These are phyloP conservation scores for Aspergillus sp. DNA, from an alignment of 2,329 filamentous ascomycete species.

Conservation along the genomic window DNA sequence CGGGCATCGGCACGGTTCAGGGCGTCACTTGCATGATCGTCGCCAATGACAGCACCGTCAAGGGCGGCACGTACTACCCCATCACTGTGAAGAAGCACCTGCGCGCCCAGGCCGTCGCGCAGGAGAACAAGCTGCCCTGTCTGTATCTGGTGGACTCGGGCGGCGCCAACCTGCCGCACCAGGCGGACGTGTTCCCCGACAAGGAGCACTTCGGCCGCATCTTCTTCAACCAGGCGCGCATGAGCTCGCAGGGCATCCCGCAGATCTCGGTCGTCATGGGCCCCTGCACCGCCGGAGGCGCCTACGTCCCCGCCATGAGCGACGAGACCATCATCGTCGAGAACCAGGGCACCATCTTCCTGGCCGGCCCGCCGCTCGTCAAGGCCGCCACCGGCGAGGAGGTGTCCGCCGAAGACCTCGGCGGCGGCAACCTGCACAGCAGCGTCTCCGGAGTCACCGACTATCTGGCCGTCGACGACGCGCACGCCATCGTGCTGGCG, in stretches of 20 bases:
- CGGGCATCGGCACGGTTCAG: conserved; percentile 80
- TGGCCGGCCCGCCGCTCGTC: conserved; percentile 86
- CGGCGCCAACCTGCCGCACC: conserved; percentile 87
- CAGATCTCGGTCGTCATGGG: conserved; percentile 97
- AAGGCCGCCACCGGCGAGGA: conserved; percentile 93
- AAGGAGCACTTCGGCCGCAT: conserved; percentile 92
- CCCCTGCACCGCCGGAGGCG: conserved; percentile 88
- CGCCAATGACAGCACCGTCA: conserved; percentile 93
- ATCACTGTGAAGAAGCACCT: conserved; percentile 98
- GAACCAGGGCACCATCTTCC: conserved; percentile 93
- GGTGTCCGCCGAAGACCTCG: conserved; percentile 81
- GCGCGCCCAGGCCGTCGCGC: conserved; percentile 78
- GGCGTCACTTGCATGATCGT: conserved; percentile 89
- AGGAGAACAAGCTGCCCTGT: conserved; percentile 74
- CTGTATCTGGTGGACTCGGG: conserved; percentile 96
- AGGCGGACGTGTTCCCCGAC: conserved; percentile 93
- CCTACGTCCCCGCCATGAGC: conserved; percentile 94
- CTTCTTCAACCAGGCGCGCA: conserved; percentile 95
- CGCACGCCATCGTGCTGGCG: conserved; percentile 79
- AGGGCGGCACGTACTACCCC: conserved; percentile 93
- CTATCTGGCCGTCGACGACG: conserved; percentile 88
- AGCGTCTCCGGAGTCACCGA: conserved; percentile 89
- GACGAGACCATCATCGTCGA: conserved; percentile 96
- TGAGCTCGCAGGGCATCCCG: conserved; percentile 80
- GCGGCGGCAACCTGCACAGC: conserved; percentile 80